Evolutionary conservation across 75 land plant genomes (phyloP), one percentile per base, ranked within the genome.

Genomic region (Pinus albicaulis): DNA sequence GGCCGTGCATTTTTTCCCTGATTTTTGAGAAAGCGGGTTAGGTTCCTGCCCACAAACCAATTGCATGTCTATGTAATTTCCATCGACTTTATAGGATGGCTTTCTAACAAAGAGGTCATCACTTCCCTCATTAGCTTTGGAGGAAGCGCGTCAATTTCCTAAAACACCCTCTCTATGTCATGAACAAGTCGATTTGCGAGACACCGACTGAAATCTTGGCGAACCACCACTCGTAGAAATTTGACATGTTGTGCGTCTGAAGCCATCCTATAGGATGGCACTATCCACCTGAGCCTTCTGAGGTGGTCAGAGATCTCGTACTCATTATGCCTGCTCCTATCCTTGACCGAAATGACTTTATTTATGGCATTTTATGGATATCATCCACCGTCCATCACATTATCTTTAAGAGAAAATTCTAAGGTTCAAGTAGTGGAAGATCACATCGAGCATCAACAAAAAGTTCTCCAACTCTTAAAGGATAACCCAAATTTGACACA

Each of bases 181-280:
- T 7, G 20, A 14, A 89, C 76, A 7, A 89, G 79, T 60, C 86
- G 72, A 28, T 83, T 86, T 3, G 78, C 89, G 44, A 87, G 75
- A 12, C 60, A 41, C 14, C 82, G 56, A 80, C 86, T 81, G 71
- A 89, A 87, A 57, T 89, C 91, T 69, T 89, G 89, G 31, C 91
- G 57, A 28, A 89, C 78, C 16, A 89, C 91, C 26, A 87, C 89
- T 10, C 91, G 85, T 7, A 89, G 75, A 14, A 89, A 79, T 24
- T 69, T 69, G 7, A 89, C 77, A 55, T 81, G 79, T 76, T 89
- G 62, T 3, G 86, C 83, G 64, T 89, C 76, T 0, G 91, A 82
- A 1, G 91, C 90, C 91, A 89, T 89, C 55, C 89, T 89, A 71
- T 89, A 89, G 0, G 89, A 83, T 1, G 91, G 91, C 8, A 89